Base-by-base conservation (phyloP, 495 filamentous ascomycete species). In the Aspergillus ellipticus region DNA sequence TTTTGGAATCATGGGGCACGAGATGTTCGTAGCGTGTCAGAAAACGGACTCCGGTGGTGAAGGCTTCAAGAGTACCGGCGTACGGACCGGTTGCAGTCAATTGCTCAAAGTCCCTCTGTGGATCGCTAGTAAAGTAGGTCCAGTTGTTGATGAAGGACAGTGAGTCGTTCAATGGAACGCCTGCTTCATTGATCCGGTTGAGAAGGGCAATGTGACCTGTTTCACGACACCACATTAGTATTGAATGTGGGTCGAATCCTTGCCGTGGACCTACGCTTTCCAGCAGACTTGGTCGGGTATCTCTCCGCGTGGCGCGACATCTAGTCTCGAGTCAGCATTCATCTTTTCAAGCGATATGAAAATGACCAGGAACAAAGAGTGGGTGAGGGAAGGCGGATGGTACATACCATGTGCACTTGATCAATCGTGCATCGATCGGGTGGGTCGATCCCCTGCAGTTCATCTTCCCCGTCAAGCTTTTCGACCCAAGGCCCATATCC, bases 401-500 rank as follows among this genome's bases (percentile, higher is more conserved):
- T 4, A 39, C 3, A 49, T 69, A 84, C 82, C 80, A 85, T 78
- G 71, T 84, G 82, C 41, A 84, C 72, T 60, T 84, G 83, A 48
- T 81, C 75, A 15, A 84, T 67, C 19, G 56, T 58, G 52, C 82
- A 85, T 8, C 74, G 73, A 29, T 70, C 60, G 1, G 82, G 80
- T 15, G 70, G 61, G 9, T 66, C 70, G 51, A 82, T 72, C 1
- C 68, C 75, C 37, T 49, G 54, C 22, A 66, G 63, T 9, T 70
- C 63, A 21, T 71, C 66, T 1, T 71, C 64, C 21, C 67, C 73
- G 49, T 75, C 71, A 15, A 71, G 52, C 53, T 80, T 83, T 59
- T 80, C 72, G 42, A 85, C 69, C 82, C 82, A 85, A 9, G 82
- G 82, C 1, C 82, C 79, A 64, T 82, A 81, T 5, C 82, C 82